Base-by-base conservation (phyloP, 2,329 filamentous ascomycete genomes). In the Byssothecium circinans region DNA sequence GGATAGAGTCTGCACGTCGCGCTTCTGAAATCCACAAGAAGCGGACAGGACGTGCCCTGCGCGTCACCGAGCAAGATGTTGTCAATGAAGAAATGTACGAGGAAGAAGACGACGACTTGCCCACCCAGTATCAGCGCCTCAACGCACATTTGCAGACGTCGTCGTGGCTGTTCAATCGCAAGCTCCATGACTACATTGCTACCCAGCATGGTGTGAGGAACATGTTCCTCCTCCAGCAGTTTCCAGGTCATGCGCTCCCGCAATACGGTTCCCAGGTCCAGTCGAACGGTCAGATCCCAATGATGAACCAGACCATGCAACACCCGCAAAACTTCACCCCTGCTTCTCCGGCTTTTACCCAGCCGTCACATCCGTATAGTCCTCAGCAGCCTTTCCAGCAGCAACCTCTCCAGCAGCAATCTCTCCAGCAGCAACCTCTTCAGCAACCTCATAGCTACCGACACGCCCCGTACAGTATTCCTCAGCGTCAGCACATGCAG, bases 71-170 rank as follows among this genome's bases (percentile, higher is more conserved):
- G 69, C 82, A 94, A 62, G 91, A 94, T 72, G 91, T 96, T 11
- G 77, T 88, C 58, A 91, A 89, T 53, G 91, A 96, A 68, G 90
- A 95, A 68, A 95, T 96, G 89, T 96, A 96, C 66, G 91, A 96
- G 64, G 91, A 96, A 70, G 89, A 95, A 64, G 91, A 95, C 43
- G 89, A 95, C 58, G 88, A 91, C 47, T 67, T 89, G 19, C 84
- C 86, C 1, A 79, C 83, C 50, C 82, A 84, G 44, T 88, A 85
- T 63, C 79, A 83, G 48, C 75, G 83, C 12, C 74, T 89, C 25
- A 82, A 82, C 12, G 78, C 82, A 2, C 80, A 85, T 58, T 73
- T 88, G 49, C 79, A 83, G 56, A 85, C 81, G 2, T 75, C 75
- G 14, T 83, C 82, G 1, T 69, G 77, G 20, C 80, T 83, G 50